Evolutionary conservation across 768 basidiomycete genomes (phyloP).

Genomic region (Auriculariales sp.): DNA sequence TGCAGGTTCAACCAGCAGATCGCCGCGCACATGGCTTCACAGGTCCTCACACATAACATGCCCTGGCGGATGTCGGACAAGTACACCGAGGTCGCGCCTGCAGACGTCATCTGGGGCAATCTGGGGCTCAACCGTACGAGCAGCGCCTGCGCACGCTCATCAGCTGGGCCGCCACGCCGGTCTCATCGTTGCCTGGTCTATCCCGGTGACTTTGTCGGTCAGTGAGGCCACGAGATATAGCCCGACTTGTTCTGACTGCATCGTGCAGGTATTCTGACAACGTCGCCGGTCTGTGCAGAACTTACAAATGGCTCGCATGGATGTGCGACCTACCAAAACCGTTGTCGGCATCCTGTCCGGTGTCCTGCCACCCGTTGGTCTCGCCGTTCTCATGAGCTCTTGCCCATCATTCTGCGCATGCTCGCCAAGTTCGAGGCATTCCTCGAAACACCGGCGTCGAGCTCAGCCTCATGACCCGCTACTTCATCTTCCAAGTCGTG

Average conservation of each 20-base stretch:
- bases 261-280: slow-evolving; percentile 84
- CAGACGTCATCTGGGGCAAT: slow-evolving; percentile 88
- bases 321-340: slow-evolving; percentile 51
- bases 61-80: slow-evolving; percentile 70
- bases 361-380: slow-evolving; percentile 72
- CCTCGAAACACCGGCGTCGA: slow-evolving; percentile 75
- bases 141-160: slow-evolving; percentile 47
- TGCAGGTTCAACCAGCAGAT: slow-evolving; percentile 93
- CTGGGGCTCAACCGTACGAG: slow-evolving; percentile 81
- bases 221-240: too few relatives aligned
- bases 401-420: slow-evolving; percentile 65
- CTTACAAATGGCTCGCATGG: slow-evolving; percentile 67
- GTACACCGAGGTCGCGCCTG: slow-evolving; percentile 71
- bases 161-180: slow-evolving; percentile 66
- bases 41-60: slow-evolving; percentile 61
- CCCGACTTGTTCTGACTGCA: too few relatives aligned
- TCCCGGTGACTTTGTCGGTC: slow-evolving; percentile 45
- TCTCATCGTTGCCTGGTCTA: slow-evolving; percentile 75
- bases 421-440: slow-evolving; percentile 81
- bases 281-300: slow-evolving; percentile 49
- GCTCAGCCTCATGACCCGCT: slow-evolving; percentile 82
- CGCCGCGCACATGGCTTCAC: slow-evolving; percentile 76
- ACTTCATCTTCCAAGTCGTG: slow-evolving; percentile 82
- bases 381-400: slow-evolving; percentile 82
- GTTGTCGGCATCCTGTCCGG: slow-evolving; percentile 82